Evolutionary conservation across 768 basidiomycete species (phyloP).

Genomic region (Mycena amicta): DNA sequence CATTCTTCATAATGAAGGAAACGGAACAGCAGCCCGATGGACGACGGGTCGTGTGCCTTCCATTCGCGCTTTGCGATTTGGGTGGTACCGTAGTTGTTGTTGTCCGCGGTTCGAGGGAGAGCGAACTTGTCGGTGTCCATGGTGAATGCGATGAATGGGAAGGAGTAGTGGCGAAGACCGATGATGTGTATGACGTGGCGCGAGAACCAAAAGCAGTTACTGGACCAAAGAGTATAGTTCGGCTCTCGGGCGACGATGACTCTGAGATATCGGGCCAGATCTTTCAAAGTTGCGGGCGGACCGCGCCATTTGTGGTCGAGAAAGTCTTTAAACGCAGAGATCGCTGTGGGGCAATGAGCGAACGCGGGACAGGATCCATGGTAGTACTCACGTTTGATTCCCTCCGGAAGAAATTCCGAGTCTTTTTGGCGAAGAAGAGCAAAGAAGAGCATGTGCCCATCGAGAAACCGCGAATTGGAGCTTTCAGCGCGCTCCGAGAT

Average conservation of each 20-base stretch:
- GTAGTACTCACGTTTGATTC: neutral
- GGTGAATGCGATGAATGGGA: neutral
- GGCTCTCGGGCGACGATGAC: neutral
- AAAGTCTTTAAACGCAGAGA: neutral
- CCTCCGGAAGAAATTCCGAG: neutral
- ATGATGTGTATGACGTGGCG: neutral
- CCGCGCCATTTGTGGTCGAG: neutral
- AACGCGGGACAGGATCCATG: neutral
- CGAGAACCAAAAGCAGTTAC: neutral
- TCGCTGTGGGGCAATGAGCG: neutral
- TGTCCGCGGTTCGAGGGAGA: neutral
- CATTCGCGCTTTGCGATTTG: neutral
- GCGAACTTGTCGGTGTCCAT: neutral
- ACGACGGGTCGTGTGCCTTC: conserved; percentile 10
- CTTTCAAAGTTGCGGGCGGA: neutral
- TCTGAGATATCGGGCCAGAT: neutral
- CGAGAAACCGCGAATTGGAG: neutral
- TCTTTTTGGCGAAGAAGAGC: neutral
- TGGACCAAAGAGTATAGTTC: neutral
- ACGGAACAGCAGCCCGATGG: conserved; percentile 14
- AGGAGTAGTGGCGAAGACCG: neutral
- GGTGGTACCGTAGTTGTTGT: neutral
- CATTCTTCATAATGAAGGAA: neutral
- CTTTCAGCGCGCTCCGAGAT: neutral
- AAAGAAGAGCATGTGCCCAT: neutral